Evolutionary conservation across 164 flowering plant genomes (phyloP), one percentile per base, ranked within the genome.

Genomic region (Akebia trifoliata): DNA sequence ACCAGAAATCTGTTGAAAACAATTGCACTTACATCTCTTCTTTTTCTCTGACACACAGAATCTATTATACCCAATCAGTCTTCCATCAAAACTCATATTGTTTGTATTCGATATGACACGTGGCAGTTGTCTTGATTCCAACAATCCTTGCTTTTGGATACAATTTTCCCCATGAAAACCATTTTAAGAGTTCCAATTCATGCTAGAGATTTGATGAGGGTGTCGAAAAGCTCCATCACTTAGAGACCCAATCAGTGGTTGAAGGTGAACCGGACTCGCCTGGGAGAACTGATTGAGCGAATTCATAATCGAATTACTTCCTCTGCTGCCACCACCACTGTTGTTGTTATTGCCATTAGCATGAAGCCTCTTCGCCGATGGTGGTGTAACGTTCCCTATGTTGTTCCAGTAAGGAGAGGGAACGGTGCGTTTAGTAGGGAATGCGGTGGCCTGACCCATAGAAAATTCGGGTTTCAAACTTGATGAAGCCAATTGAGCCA

Each of bases 161-260:
- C 34, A 37, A 10, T 20, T 11, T 29, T n/a, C 18, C 53, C 53
- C 1, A 4, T 1, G 6, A 24, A 43, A 50, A 25, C 32, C 48
- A 17, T 54, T 25, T 45, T 58, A 67, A 51, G 82, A 11, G 67
- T 70, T 78, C 87, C 87, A 82, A 55, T 78, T 80, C 72, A 78
- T 53, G 10, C 79, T 79, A 2, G 69, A 67, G 2, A 77, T 69
- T 22, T 76, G 81, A 45, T 56, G 78, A 0, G 77, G 66, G n/a
- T 72, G 74, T 47, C 82, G 68, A 37, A 74, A 74, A 39, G 70
- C 51, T 17, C 73, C 81, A 47, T 75, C 81, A 2, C 72, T 71
- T 7, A 73, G 7, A 14, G 69, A 50, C 38, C 78, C 81, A 37
- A 76, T 32, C 62, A 75, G 45, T 24, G 77, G 10, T 35, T 66